Evolutionary conservation across 371 early-diverging fungal species (phyloP).

Genomic region (Haplosporangium sp.): DNA sequence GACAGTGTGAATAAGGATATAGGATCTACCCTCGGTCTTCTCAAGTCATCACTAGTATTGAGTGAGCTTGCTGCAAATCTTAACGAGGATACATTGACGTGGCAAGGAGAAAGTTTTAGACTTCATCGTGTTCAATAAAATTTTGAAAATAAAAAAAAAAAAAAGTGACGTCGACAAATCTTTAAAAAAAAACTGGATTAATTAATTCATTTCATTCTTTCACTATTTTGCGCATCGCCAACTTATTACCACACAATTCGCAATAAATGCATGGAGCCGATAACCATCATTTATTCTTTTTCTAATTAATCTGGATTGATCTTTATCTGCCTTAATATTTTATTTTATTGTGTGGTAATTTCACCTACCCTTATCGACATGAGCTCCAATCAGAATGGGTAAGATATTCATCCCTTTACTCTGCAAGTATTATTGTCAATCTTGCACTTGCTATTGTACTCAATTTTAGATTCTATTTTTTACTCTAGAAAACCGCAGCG

Average conservation of each 20-base stretch:
- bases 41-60: conserved; percentile 48
- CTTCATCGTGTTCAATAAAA: not conserved
- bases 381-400: conserved; percentile 17
- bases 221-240: not conserved
- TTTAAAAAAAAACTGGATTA: no score
- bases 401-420: not conserved
- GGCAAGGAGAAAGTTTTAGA: conserved; percentile 31
- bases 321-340: no score
- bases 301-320: not conserved
- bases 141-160: no score
- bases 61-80: conserved; percentile 33
- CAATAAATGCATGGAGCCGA: no score
- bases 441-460: no score
- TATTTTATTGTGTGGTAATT: not conserved
- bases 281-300: not conserved
- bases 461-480: not conserved
- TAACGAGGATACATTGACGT: conserved; percentile 21
- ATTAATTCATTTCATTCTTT: conserved; percentile 1
- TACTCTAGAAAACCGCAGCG: conserved; percentile 10
- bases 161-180: not conserved
- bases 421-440: not conserved
- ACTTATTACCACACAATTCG: no score
- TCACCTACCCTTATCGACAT: not conserved
- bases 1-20: not conserved
- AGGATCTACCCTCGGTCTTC: conserved; percentile 20